phyloP scores from a whole-genome alignment of 2,329 filamentous ascomycete species.

The Penicillium sp. region DNA sequence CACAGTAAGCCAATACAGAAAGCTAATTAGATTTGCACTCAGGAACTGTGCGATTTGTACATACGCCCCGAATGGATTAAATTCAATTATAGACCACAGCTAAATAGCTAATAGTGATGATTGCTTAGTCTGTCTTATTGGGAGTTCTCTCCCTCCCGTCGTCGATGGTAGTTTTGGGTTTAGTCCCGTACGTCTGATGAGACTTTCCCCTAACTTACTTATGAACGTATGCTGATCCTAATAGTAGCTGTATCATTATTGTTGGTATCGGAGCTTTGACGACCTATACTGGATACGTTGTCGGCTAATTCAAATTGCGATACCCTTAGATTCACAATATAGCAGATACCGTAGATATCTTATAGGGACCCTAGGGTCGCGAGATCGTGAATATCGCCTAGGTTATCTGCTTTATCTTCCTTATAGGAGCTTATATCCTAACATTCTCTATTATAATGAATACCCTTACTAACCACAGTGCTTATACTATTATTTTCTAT shows the following conservation, averaged over 20 bases:
- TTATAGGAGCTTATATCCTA: slow-evolving; percentile 67
- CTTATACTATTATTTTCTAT: slow-evolving; percentile 64
- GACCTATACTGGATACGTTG: slow-evolving; percentile 60
- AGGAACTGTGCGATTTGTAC: slow-evolving; percentile 45
- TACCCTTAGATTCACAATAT: slow-evolving; percentile 64
- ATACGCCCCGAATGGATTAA: slow-evolving; percentile 2
- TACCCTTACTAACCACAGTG: slow-evolving; percentile 59
- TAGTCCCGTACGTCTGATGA: slow-evolving; percentile 46
- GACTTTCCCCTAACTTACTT: too few relatives aligned
- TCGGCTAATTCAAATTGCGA: slow-evolving; percentile 58
- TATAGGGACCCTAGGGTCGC: slow-evolving; percentile 61
- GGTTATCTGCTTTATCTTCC: slow-evolving; percentile 63
- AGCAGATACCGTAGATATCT: slow-evolving; percentile 64
- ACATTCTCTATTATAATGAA: slow-evolving; percentile 69
- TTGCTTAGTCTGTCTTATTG: slow-evolving; percentile 59
- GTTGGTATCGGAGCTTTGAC: slow-evolving; percentile 55
- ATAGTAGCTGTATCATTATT: slow-evolving; percentile 45
- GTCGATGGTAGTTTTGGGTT: slow-evolving; percentile 52
- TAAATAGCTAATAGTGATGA: slow-evolving; percentile 45
- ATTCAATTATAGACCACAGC: not conserved
- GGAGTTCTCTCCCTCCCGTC: slow-evolving; percentile 57
- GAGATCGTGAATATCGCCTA: slow-evolving; percentile 63
- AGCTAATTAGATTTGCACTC: not conserved
- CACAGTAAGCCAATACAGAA: not conserved
- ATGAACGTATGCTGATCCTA: not conserved